Evolutionary conservation across 2,329 filamentous ascomycete genomes (phyloP).

Genomic region (Sporothrix brasiliensis): DNA sequence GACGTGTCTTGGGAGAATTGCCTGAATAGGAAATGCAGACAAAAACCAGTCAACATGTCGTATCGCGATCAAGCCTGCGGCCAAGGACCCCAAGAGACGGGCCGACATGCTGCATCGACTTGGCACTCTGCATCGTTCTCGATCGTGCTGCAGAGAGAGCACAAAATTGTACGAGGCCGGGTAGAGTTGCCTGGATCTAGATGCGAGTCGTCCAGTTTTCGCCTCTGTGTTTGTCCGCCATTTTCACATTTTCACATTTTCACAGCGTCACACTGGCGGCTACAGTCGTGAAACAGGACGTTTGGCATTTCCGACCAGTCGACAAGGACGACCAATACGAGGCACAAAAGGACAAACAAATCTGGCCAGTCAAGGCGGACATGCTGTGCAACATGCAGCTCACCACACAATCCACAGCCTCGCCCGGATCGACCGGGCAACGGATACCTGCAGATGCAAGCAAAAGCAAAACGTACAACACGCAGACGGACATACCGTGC

Average conservation of each 20-base stretch:
- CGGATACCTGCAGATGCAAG: constrained; percentile 1
- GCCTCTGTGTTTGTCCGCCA: not conserved
- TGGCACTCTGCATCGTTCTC: not conserved
- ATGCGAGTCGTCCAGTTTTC: no score
- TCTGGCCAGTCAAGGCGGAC: not conserved
- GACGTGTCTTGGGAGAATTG: no score
- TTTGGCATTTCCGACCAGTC: no score
- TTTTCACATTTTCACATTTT: not conserved
- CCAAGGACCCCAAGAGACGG: not conserved
- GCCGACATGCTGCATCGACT: not conserved
- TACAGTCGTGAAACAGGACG: no score
- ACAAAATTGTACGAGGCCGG: not conserved
- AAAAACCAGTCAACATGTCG: not conserved
- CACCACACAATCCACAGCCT: not conserved
- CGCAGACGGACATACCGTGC: not conserved
- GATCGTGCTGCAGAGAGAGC: not conserved
- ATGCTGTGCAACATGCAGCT: not conserved
- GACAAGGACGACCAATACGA: no score
- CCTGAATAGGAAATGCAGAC: not conserved
- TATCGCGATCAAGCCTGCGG: not conserved
- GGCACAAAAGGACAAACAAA: no score
- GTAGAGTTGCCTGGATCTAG: not conserved
- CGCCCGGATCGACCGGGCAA: constrained; percentile 15
- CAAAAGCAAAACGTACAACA: not conserved
- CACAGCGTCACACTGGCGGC: no score